Percentiles rank a stretch among this genome's conserved stretches.
Evolutionary conservation across 2,329 filamentous ascomycete species (phyloP).

Genomic region (Blastomyces percursus): DNA sequence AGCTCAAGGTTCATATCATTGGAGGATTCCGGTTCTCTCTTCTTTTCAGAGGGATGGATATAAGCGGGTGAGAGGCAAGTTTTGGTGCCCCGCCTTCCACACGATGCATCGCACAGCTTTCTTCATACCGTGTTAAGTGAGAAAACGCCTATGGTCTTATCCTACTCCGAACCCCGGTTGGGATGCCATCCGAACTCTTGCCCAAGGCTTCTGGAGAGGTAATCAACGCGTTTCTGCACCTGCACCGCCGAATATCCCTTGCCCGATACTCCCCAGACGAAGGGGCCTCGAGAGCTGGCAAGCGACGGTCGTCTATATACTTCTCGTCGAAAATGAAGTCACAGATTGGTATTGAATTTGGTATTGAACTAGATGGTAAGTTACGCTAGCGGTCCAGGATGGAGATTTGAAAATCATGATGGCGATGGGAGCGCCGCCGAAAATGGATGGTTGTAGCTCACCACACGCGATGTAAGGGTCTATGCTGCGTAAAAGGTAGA

Average conservation of each 20-base stretch:
- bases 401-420: constrained; percentile 28
- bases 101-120: not conserved
- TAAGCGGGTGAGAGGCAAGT: not conserved
- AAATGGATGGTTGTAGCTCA: not conserved
- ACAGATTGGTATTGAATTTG: constrained; percentile 57
- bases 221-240: constrained; percentile 49
- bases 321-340: constrained; percentile 61
- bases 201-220: constrained; percentile 50
- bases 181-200: constrained; percentile 54
- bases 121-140: constrained; percentile 53
- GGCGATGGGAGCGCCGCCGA: not conserved
- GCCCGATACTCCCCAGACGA: constrained; percentile 59
- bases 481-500: not conserved
- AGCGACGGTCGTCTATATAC: constrained; percentile 52
- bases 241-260: constrained; percentile 48
- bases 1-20: not conserved
- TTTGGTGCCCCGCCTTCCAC: not conserved
- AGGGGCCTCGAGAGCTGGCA: constrained; percentile 52
- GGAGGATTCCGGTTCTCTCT: not conserved
- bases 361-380: constrained; percentile 42
- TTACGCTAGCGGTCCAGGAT: constrained; percentile 24
- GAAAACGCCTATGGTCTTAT: constrained; percentile 60
- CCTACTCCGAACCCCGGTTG: constrained; percentile 56
- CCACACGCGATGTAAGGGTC: not conserved
- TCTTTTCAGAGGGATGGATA: not conserved